These are phyloP conservation scores for Selaginella moellendorffii DNA, from an alignment of 75 land plant genomes.

Conservation along the genomic window DNA sequence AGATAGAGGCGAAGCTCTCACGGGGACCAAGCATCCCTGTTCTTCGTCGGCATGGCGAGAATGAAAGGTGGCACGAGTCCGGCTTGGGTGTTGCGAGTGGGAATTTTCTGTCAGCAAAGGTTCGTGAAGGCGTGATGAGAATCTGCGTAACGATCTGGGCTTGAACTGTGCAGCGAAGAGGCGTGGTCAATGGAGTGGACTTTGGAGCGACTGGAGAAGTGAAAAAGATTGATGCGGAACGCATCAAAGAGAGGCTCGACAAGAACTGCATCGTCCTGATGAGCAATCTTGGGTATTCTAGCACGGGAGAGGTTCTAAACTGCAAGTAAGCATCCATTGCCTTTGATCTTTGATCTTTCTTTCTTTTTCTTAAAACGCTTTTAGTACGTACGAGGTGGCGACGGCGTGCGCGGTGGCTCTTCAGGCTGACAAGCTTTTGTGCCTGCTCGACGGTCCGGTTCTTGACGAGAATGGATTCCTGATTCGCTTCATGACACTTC, in stretches of 20 bases:
- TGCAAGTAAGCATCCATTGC: slow-evolving; percentile 61
- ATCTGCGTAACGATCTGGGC: too few relatives aligned
- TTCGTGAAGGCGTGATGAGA: too few relatives aligned
- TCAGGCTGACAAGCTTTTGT: slow-evolving; percentile 81
- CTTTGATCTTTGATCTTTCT: too few relatives aligned
- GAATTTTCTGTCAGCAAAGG: slow-evolving; percentile 92
- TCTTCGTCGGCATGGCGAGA: slow-evolving; percentile 82
- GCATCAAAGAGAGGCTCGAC: slow-evolving; percentile 73
- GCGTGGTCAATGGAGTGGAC: slow-evolving; percentile 77
- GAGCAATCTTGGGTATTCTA: slow-evolving; percentile 83
- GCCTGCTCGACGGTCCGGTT: slow-evolving; percentile 75
- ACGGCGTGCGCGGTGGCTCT: slow-evolving; percentile 96
- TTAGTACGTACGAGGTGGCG: slow-evolving; percentile 97
- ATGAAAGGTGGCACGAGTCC: slow-evolving; percentile 78
- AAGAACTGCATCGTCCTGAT: slow-evolving; percentile 69
- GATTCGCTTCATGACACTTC: slow-evolving; percentile 64
- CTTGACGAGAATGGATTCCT: slow-evolving; percentile 49
- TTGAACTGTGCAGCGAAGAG: slow-evolving; percentile 84
- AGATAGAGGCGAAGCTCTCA: slow-evolving; percentile 84
- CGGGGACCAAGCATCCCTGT: slow-evolving; percentile 69
- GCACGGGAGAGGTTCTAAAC: slow-evolving; percentile 90
- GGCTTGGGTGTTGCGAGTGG: slow-evolving; percentile 88
- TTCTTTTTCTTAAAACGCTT: too few relatives aligned
- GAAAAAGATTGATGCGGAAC: slow-evolving; percentile 67
- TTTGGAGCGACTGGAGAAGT: slow-evolving; percentile 90